A percentile compares a stretch with the other conserved stretches of the same genome.
These are phyloP conservation scores for Yamadazyma conglobata DNA, from an alignment of 1,139 yeast species.

Conservation along the genomic window DNA sequence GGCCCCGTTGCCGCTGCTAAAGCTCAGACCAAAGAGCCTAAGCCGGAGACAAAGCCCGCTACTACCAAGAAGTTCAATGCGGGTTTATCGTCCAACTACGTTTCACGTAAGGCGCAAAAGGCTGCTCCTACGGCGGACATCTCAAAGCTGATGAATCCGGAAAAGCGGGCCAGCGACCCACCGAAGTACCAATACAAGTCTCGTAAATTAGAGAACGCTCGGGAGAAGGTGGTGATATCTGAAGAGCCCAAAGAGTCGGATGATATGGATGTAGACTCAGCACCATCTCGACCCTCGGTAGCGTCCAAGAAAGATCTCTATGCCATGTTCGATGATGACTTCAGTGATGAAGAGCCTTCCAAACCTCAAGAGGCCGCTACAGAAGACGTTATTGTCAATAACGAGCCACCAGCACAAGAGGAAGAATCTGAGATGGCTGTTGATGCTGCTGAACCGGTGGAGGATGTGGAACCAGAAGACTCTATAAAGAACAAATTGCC, in stretches of 20 bases:
- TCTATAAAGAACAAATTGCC: no score
- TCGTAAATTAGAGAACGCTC: conserved; percentile 28
- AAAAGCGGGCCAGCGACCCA: conserved; percentile 8
- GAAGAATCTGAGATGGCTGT: conserved; percentile 8
- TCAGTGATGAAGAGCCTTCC: conserved; percentile 14
- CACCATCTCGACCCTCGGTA: no score
- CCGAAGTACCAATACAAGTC: conserved; percentile 36
- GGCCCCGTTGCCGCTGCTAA: conserved; percentile 1
- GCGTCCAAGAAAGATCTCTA: conserved; percentile 10
- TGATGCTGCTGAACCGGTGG: conserved; percentile 6
- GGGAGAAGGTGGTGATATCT: conserved; percentile 36
- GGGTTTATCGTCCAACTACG: conserved; percentile 23
- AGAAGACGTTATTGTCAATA: background rate
- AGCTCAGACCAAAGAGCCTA: conserved; percentile 1
- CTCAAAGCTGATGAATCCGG: conserved; percentile 4
- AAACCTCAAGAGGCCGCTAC: conserved; percentile 10
- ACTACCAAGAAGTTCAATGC: conserved; percentile 9
- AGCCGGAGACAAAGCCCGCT: background rate
- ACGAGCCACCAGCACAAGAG: conserved; percentile 4
- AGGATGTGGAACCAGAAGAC: conserved; percentile 8
- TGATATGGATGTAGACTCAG: conserved; percentile 2
- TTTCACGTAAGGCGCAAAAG: conserved; percentile 23
- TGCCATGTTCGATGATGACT: conserved; percentile 17
- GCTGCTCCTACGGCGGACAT: conserved; percentile 7
- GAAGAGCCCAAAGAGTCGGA: conserved; percentile 10